A percentile compares a stretch with the other conserved stretches of the same genome.
phyloP scores from a whole-genome alignment of 805 yeast species.

The Kodamaea lidongshanica region DNA sequence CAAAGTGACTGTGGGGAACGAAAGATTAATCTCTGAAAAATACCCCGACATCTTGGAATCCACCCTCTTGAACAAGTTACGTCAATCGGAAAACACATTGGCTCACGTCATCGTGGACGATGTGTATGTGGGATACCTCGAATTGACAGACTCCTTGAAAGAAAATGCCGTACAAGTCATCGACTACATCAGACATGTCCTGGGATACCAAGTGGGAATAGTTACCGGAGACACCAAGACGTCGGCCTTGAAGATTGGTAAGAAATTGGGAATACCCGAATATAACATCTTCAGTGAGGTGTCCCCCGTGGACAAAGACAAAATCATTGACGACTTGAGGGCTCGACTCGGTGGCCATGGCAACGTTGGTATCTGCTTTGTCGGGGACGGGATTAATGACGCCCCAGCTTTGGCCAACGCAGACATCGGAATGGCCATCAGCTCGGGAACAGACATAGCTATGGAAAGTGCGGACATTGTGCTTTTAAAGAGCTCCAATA shows the following conservation, averaged over 20 bases:
- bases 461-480: conserved; percentile 96
- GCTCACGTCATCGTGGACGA: conserved; percentile 57
- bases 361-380: conserved; percentile 60
- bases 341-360: conserved; percentile 28
- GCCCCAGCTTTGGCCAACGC: conserved; percentile 92
- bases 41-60: conserved; percentile 10
- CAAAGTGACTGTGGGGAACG: conserved; percentile 49
- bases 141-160: conserved; percentile 62
- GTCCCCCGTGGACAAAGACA: conserved; percentile 71
- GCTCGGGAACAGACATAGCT: conserved; percentile 93
- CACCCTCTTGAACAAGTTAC: conserved; percentile 10
- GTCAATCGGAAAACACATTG: conserved; percentile 35
- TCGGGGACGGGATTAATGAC: conserved; percentile 98
- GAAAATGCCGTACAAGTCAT: conserved; percentile 59
- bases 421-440: conserved; percentile 84
- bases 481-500: conserved; percentile 37
- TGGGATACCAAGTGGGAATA: conserved; percentile 66
- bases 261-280: conserved; percentile 57
- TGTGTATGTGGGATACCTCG: conserved; percentile 56
- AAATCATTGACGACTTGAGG: conserved; percentile 55
- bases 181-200: conserved; percentile 39
- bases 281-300: conserved; percentile 68
- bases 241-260: conserved; percentile 62
- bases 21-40: conserved; percentile 29
- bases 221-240: conserved; percentile 79